These are phyloP conservation scores for Daucus carota DNA, from an alignment of 129 eudicot species.

Conservation along the genomic window DH1_v3.0 NC_030382.2:50836001-50836500, in stretches of 20 bases:
- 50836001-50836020: constrained; percentile 79
- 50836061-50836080: constrained; percentile 20
- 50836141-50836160: constrained; percentile 26
- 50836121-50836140: constrained; percentile 64
- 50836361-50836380: constrained; percentile 47
- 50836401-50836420: constrained; percentile 1
- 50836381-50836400: constrained; percentile 17
- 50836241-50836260: constrained; percentile 44
- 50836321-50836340: constrained; percentile 47
- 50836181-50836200: constrained; percentile 50
- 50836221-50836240: constrained; percentile 64
- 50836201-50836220: constrained; percentile 82
- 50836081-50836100: constrained; percentile 46
- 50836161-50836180: constrained; percentile 17
- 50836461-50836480: constrained; percentile 89
- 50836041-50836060: constrained; percentile 31
- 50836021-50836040: constrained; percentile 51
- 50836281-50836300: constrained; percentile 34
- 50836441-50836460: constrained; percentile 84
- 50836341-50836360: constrained; percentile 96
- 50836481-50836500: constrained; percentile 66
- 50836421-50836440: constrained; percentile 57
- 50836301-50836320: constrained; percentile 44
- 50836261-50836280: constrained; percentile 38
- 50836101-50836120: constrained; percentile 60